phyloP scores from a whole-genome alignment of 1,139 yeast genomes.

The Groenewaldozyma auringiensis region DNA sequence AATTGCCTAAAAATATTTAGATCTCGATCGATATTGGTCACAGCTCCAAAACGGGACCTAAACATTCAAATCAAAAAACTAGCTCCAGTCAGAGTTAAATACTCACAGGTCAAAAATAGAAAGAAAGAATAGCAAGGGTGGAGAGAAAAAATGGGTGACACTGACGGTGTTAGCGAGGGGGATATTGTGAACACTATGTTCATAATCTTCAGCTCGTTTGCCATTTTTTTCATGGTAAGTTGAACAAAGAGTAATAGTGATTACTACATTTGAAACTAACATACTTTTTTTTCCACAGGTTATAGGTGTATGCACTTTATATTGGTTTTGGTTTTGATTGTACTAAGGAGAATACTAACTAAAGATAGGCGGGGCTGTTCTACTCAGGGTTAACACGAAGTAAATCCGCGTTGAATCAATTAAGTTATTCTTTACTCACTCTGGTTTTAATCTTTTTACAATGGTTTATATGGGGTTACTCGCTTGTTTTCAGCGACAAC shows the following conservation, averaged over 20 bases:
- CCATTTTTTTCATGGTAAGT: conserved; percentile 20
- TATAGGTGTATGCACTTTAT: conserved; percentile 7
- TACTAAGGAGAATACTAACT: background rate
- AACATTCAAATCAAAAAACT: no score
- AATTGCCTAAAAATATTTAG: no score
- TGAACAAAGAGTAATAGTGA: no score
- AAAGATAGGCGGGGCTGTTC: conserved; percentile 37
- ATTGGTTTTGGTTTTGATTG: background rate
- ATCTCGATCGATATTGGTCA: no score
- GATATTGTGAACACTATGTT: conserved; percentile 11
- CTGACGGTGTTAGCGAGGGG: no score
- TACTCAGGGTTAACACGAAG: conserved; percentile 55
- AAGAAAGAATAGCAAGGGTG: no score
- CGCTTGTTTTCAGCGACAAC: conserved; percentile 39
- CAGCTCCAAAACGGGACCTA: no score
- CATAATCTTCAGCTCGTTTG: conserved; percentile 18
- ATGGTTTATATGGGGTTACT: conserved; percentile 48
- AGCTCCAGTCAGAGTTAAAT: no score
- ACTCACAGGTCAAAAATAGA: no score
- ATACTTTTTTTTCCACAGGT: conserved; percentile 5
- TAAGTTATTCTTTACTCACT: conserved; percentile 42
- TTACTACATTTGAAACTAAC: no score
- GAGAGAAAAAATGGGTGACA: no score
- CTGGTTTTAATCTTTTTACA: conserved; percentile 41
- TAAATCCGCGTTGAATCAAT: conserved; percentile 48